A percentile compares a stretch with the other conserved stretches of the same genome.
phyloP scores from a whole-genome alignment of 2,329 filamentous ascomycete genomes.

The Aspergillus carbonarius region DNA sequence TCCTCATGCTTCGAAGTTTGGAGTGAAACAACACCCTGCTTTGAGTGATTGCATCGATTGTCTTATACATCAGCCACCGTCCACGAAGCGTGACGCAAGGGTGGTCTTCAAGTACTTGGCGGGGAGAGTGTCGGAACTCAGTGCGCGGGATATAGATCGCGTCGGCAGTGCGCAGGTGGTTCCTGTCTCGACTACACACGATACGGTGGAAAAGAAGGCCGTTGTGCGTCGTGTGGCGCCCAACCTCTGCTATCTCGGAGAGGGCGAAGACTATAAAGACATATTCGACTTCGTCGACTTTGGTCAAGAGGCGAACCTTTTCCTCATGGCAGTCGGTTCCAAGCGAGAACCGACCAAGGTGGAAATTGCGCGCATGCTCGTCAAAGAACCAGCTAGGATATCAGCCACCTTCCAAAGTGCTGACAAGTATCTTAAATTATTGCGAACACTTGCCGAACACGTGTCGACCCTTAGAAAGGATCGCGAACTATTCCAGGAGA shows the following conservation, averaged over 20 bases:
- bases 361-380: conserved; percentile 82
- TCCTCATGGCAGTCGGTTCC: conserved; percentile 83
- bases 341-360: conserved; percentile 85
- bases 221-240: conserved; percentile 63
- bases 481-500: conserved; percentile 71
- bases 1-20: conserved; percentile 78
- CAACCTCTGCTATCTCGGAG: conserved; percentile 75
- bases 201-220: conserved; percentile 41
- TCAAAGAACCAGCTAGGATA: conserved; percentile 77
- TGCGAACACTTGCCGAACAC: conserved; percentile 77
- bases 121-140: conserved; percentile 71
- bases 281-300: conserved; percentile 99
- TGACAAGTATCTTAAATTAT: conserved; percentile 81
- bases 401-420: conserved; percentile 75
- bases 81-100: conserved; percentile 63
- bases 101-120: conserved; percentile 82
- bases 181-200: conserved; percentile 53
- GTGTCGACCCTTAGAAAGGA: conserved; percentile 70
- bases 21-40: conserved; percentile 77
- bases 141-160: conserved; percentile 57
- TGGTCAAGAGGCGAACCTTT: conserved; percentile 80
- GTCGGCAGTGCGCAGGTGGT: conserved; percentile 69
- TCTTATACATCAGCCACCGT: conserved; percentile 70
- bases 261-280: conserved; percentile 70
- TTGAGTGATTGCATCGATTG: conserved; percentile 74